These are phyloP conservation scores for Tolypocladium sp. DNA, from an alignment of 2,329 filamentous ascomycete species.

Conservation along the genomic window DNA sequence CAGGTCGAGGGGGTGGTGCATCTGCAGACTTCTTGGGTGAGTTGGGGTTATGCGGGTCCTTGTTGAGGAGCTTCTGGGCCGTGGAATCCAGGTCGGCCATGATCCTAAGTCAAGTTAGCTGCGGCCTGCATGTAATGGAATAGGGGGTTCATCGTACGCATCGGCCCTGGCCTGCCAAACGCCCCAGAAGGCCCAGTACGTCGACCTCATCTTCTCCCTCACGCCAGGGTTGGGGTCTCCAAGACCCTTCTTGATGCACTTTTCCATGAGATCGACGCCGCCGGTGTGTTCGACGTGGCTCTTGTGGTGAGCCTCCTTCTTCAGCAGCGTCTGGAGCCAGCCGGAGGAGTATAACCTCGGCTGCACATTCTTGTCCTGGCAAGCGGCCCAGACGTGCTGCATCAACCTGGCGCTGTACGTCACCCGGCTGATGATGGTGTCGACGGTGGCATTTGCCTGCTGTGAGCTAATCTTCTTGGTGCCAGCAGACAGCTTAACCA, in stretches of 20 bases:
- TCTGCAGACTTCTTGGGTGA: slow-evolving; percentile 46
- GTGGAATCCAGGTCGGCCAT: slow-evolving; percentile 70
- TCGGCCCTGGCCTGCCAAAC: slow-evolving; percentile 75
- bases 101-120: slow-evolving; percentile 44
- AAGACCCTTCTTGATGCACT: slow-evolving; percentile 83
- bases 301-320: slow-evolving; percentile 70
- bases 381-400: slow-evolving; percentile 75
- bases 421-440: slow-evolving; percentile 67
- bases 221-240: slow-evolving; percentile 83
- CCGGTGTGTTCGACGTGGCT: slow-evolving; percentile 75
- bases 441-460: slow-evolving; percentile 72
- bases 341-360: slow-evolving; percentile 68
- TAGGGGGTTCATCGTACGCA: slow-evolving; percentile 38
- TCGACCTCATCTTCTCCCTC: slow-evolving; percentile 72
- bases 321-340: slow-evolving; percentile 79
- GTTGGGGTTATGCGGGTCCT: slow-evolving; percentile 75
- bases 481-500: slow-evolving; percentile 80
- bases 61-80: slow-evolving; percentile 71
- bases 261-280: slow-evolving; percentile 74
- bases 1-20: slow-evolving; percentile 40
- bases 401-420: slow-evolving; percentile 74
- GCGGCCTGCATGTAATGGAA: neutral
- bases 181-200: slow-evolving; percentile 75
- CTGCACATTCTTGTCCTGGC: slow-evolving; percentile 89
- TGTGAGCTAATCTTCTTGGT: slow-evolving; percentile 92